Evolutionary conservation across 495 filamentous ascomycete genomes (phyloP), one percentile per base, ranked within the genome.

Genomic region (Talaromyces wortmannii): DNA sequence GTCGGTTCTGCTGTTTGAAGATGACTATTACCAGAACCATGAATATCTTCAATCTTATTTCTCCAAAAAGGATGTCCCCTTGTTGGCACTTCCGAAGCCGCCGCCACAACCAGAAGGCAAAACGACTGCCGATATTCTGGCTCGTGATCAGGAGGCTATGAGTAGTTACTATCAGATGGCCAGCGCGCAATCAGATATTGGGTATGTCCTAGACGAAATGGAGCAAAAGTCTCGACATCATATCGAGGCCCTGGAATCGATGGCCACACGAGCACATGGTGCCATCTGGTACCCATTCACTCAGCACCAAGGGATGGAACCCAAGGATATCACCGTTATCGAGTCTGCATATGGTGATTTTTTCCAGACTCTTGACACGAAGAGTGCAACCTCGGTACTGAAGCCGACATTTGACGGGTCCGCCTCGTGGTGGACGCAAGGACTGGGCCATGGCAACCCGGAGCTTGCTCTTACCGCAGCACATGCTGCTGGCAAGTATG

Each of bases 341-440:
- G 88, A 92, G 60, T 90, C 88, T 0, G 88, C 88, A 0, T 79
- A 83, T 53, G 86, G 83, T 15, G 87, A 90, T 61, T 83, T 79
- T 65, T 92, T 91, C 66, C 84, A 90, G 59, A 83, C 79, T 0
- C 73, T 78, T 15, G 55, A 58, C 7, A 59, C 61, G 4, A 32
- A 54, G n/a, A 15, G 56, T 53, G 36, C 56, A 12, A 57, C 66
- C 33, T 47, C 57, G 6, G 15, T 83, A 11, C 67, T 91, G 0
- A 70, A 69, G 23, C 77, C 86, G 7, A 83, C 83, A 0, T 90
- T 91, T 49, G 88, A 92, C 55, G 88, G 82, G 16, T 90, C 87
- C 0, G 88, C 87, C 15, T 90, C 87, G 0, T 92, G 88, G 88
- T 92, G 88, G 88, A 91, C 88, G 1, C 88, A 92, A 67, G 88